Evolutionary conservation across 2,329 filamentous ascomycete genomes (phyloP), one percentile per base, ranked within the genome.

Genomic region (Diplodia mutila): DNA sequence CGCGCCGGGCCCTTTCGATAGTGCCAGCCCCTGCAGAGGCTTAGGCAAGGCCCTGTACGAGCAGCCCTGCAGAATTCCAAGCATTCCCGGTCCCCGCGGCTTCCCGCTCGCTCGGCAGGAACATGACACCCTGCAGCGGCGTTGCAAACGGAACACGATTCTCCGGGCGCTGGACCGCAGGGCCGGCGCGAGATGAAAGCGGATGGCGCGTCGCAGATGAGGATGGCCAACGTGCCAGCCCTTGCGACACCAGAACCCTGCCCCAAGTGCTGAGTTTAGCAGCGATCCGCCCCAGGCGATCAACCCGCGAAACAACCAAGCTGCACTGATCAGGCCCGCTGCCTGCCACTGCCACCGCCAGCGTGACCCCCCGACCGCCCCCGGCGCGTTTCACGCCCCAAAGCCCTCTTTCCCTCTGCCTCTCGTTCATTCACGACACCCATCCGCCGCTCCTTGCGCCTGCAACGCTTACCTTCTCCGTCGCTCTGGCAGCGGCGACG

Each of bases 161-260:
- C 49, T 37, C 59, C 57, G 39, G 55, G 57, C 11, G 23, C 18
- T 5, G 39, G n/a, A 39, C 59, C 59, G 49, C 34, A 51, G 25
- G 42, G 25, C 42, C 25, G 57, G 8, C 23, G 42, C 46, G 27
- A 51, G 59, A 63, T 63, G 59, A 51, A 49, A 49, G 27, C 59
- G 59, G 59, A 51, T n/a, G 25, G 42, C n/a, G n/a, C 29, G 37
- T n/a, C 34, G 18, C 27, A 51, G 59, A 63, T 63, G 59, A 51
- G 59, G 42, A 63, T 63, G 29, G n/a, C 59, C n/a, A n/a, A n/a
- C n/a, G n/a, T n/a, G n/a, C n/a, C 42, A 37, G 59, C 46, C 59
- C 59, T 63, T 63, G 59, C 59, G 59, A 63, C 59, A 51, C 46
- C 59, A 61, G 57, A 63, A 63, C 59, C 59, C 46, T 63, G 59